Conservation (phyloP, 2,329 filamentous ascomycete genomes). For the Fusarium caatingaense region DNA sequence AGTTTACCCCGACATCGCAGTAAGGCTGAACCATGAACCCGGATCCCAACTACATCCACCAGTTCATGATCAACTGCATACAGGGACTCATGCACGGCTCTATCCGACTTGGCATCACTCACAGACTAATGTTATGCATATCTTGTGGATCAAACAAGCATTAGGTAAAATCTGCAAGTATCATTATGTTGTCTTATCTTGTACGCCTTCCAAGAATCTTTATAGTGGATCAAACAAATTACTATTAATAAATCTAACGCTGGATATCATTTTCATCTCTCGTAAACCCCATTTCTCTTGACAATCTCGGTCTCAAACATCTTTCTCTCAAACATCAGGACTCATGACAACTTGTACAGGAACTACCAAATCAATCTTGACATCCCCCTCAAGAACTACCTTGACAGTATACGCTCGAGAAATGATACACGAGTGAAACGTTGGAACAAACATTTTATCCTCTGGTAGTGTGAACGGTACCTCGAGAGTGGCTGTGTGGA, state of each 20-base stretch:
- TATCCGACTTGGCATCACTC: neutral
- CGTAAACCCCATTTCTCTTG: neutral
- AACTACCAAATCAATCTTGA: slow-evolving; percentile 34
- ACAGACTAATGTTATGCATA: neutral
- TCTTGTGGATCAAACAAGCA: neutral
- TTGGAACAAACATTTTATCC: slow-evolving; percentile 37
- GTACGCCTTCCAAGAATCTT: neutral
- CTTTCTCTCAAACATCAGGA: neutral
- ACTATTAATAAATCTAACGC: slow-evolving; percentile 32
- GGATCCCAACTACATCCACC: neutral
- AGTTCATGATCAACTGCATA: neutral
- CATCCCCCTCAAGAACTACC: slow-evolving; percentile 29
- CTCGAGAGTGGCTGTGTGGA: slow-evolving; percentile 34
- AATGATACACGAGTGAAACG: slow-evolving; percentile 31
- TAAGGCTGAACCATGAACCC: neutral
- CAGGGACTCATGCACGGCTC: neutral
- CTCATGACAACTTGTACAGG: slow-evolving; percentile 35
- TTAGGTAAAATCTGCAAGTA: neutral
- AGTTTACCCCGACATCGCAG: neutral
- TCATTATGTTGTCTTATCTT: neutral
- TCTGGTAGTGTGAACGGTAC: slow-evolving; percentile 24
- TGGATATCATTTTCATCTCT: slow-evolving; percentile 36
- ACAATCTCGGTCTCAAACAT: too few relatives aligned
- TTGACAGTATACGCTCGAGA: slow-evolving; percentile 30
- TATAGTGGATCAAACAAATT: slow-evolving; percentile 6